These are phyloP conservation scores for Pseudopyrenochaeta lycopersici DNA, from an alignment of 2,329 filamentous ascomycete genomes.

Conservation along the genomic window DNA sequence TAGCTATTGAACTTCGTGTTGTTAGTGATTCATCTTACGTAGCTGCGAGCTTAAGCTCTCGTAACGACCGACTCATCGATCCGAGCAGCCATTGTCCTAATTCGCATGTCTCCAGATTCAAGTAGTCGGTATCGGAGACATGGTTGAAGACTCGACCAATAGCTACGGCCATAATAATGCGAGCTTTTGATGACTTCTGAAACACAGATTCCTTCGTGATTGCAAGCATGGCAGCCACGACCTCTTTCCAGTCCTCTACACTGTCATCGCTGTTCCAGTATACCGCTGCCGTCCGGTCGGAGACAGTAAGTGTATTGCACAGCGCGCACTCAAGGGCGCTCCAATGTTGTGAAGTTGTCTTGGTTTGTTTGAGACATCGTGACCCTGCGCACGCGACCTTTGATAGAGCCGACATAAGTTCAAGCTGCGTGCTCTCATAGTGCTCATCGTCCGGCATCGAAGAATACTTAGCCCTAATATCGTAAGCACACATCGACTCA, in stretches of 20 bases:
- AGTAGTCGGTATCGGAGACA: constrained; percentile 64
- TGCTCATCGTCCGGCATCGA: constrained; percentile 22
- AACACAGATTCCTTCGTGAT: constrained; percentile 42
- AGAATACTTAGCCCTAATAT: constrained; percentile 33
- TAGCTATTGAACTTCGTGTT: neutral
- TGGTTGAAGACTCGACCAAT: constrained; percentile 76
- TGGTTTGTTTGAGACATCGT: constrained; percentile 21
- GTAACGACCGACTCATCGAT: constrained; percentile 81
- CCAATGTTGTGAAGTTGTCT: constrained; percentile 14
- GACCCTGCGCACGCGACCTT: constrained; percentile 47
- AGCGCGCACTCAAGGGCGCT: constrained; percentile 27
- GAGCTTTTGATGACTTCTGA: constrained; percentile 37
- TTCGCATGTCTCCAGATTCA: constrained; percentile 73
- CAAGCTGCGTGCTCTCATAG: constrained; percentile 28
- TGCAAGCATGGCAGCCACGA: constrained; percentile 37
- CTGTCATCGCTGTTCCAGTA: constrained; percentile 35
- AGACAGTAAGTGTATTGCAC: constrained; percentile 28
- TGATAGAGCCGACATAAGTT: constrained; percentile 38
- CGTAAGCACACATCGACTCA: constrained; percentile 12
- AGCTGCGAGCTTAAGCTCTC: constrained; percentile 85
- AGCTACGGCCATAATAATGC: constrained; percentile 44
- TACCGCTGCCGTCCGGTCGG: constrained; percentile 3
- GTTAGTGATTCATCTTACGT: constrained; percentile 59
- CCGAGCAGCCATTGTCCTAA: constrained; percentile 84
- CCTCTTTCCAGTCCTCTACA: constrained; percentile 44